Evolutionary conservation across 305 asterid genomes (phyloP), one percentile per base, ranked within the genome.

Genomic region (Caryopteris hybrid): DNA sequence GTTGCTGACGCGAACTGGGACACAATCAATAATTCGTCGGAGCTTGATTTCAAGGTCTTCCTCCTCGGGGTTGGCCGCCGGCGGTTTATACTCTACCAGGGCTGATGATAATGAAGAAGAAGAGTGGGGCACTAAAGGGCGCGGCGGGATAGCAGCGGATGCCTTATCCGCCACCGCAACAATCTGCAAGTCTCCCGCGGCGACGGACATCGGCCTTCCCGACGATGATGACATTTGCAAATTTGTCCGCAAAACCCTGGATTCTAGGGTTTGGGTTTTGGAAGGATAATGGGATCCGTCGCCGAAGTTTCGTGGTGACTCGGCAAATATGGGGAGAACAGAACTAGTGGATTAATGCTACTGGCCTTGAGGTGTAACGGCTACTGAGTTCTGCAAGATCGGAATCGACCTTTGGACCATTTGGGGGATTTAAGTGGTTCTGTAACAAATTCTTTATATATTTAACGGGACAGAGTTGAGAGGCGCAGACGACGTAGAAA

Each of bases 21-120:
- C 96, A 39, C 96, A 89, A 13, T 94, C 99, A 50, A 84, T 73
- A 23, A 94, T 94, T 9, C 98, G 89, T 3, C 99, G 95, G 69
- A 93, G 97, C 85, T 93, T 93, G 25, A 93, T 39, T 73, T 93
- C 97, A 20, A 93, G 92, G 74, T 93, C 98, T 75, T 93, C 98
- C 9, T 90, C 98, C 82, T 93, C 98, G 18, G 87, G 86, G 58
- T 85, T 80, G 43, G 81, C 68, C 1, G 79, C 77, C 0, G 95
- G 88, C 11, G 95, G 83, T 51, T 81, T 79, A 72, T 89, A 89
- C 78, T 89, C 95, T 29, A 91, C 98, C 29, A 91, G 70, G 6
- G 97, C 95, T 2, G 88, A 77, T 31, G 96, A 79, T 6, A 92
- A 78, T 18, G 85, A 63, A 25, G 81, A 50, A 7, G 71, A 25